These are phyloP conservation scores for Barbarea vulgaris DNA, from an alignment of 345 rosid genomes.

Conservation along the genomic window DNA sequence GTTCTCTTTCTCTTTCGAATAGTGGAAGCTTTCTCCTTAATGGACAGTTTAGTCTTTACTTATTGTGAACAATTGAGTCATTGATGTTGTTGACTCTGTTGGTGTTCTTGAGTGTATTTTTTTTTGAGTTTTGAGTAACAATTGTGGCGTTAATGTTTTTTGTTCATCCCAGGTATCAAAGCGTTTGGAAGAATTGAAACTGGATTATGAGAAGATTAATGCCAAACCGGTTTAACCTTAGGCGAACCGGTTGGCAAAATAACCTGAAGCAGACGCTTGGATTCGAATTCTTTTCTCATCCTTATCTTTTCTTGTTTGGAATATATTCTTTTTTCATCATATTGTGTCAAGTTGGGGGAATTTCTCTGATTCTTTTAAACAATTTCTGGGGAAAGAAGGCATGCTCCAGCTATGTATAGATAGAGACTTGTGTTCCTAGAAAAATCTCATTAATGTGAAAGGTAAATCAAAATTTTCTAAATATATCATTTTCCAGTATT, in stretches of 20 bases:
- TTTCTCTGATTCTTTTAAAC: conserved; percentile 25
- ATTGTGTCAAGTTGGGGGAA: conserved; percentile 35
- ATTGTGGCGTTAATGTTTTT: neutral
- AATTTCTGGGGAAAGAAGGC: conserved; percentile 23
- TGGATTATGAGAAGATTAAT: conserved; percentile 57
- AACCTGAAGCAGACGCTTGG: neutral
- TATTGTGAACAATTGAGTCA: neutral
- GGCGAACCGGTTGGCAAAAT: conserved; percentile 12
- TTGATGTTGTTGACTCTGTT: neutral
- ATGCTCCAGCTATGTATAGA: conserved; percentile 25
- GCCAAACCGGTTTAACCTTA: conserved; percentile 49
- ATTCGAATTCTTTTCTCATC: conserved; percentile 21
- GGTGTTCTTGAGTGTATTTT: neutral
- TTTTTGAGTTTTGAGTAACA: conserved; percentile 3
- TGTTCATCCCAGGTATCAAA: conserved; percentile 58
- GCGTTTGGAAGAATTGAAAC: conserved; percentile 68
- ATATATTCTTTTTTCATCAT: conserved; percentile 31
- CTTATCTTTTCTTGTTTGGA: conserved; percentile 19
- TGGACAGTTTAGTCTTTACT: neutral
- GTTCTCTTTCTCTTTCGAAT: conserved; percentile 39
- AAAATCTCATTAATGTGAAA: conserved; percentile 20
- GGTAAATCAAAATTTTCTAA: neutral
- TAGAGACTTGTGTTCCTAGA: conserved; percentile 9
- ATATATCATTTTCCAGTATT: neutral
- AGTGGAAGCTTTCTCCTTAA: neutral